Base-by-base conservation (phyloP, 2,329 filamentous ascomycete genomes). In the Exutisphaerella laricina region DNA sequence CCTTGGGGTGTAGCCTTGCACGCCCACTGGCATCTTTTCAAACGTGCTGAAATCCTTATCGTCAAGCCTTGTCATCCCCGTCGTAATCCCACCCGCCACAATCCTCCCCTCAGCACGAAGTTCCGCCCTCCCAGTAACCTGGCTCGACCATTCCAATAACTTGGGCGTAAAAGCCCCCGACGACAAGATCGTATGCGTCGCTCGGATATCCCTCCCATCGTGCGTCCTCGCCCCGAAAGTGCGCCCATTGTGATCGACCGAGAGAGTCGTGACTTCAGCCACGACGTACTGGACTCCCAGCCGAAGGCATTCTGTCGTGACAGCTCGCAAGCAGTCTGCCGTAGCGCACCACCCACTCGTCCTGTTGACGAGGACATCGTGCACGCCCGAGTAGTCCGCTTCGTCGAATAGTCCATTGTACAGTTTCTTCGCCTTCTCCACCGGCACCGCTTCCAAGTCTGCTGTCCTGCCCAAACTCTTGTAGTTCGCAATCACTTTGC, bases 331-430 rank as follows among this genome's bases (percentile, higher is more conserved):
- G 21, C 71, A 70, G 50, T 80, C 76, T 2, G 75, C 76, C 2
- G 80, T 79, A n/a, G 76, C 77, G 5, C 72, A 78, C 77, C 78
- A 83, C 1, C 79, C 79, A 58, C 75, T 78, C 22, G 69, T 73
- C 46, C 70, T 73, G 65, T 82, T 82, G 32, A 82, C 63, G 10
- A 80, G 66, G 2, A 82, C 76, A 51, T 79, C 74, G 51, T 73
- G 77, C 33, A 75, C 77, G 2, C 70, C 76, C 0, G 66, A 67
- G 53, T 80, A 82, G 43, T 82, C 76, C 2, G 79, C 77, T 31
- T 78, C 71, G 7, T 74, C 69, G 45, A 82, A 82, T 1, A 82
- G 56, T 0, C 79, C 79, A 2, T 69, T 71, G 46, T 78, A 80
- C 42, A 79, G 51, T 54, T 66, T 64, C 33, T 73, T 70, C 26